These are phyloP conservation scores for Actinomortierella wolfii DNA, from an alignment of 371 early-diverging fungal genomes.

Conservation along the genomic window DNA sequence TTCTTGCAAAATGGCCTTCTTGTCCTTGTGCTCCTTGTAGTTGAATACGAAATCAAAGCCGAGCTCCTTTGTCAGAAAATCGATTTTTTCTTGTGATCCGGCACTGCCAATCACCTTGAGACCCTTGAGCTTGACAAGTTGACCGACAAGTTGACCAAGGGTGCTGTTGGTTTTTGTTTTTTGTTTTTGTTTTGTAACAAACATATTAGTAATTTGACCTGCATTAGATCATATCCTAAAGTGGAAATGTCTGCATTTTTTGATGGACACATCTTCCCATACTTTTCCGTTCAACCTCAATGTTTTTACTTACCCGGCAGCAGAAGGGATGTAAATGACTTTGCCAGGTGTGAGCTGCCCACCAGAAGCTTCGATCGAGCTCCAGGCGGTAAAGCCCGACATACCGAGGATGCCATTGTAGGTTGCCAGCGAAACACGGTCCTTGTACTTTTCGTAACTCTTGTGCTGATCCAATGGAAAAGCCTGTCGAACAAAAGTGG, in stretches of 20 bases:
- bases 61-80: conserved; percentile 49
- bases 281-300: no score
- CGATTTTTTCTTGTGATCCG: conserved; percentile 65
- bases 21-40: conserved; percentile 58
- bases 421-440: no score
- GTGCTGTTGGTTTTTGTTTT: no score
- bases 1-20: conserved; percentile 31
- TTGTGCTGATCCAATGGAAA: no score
- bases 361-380: conserved; percentile 32
- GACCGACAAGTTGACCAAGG: conserved; percentile 62
- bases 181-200: no score
- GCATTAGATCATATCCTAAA: no score
- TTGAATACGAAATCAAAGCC: conserved; percentile 68
- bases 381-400: conserved; percentile 45
- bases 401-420: conserved; percentile 49
- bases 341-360: conserved; percentile 59
- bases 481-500: no score
- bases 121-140: conserved; percentile 57
- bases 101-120: conserved; percentile 63
- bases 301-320: conserved; percentile 37
- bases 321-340: conserved; percentile 53
- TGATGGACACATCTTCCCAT: no score
- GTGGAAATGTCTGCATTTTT: no score
- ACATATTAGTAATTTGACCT: no score
- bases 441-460: no score